phyloP scores from a whole-genome alignment of 257 asterid species.

The Solanum infundibuliforme region DNA sequence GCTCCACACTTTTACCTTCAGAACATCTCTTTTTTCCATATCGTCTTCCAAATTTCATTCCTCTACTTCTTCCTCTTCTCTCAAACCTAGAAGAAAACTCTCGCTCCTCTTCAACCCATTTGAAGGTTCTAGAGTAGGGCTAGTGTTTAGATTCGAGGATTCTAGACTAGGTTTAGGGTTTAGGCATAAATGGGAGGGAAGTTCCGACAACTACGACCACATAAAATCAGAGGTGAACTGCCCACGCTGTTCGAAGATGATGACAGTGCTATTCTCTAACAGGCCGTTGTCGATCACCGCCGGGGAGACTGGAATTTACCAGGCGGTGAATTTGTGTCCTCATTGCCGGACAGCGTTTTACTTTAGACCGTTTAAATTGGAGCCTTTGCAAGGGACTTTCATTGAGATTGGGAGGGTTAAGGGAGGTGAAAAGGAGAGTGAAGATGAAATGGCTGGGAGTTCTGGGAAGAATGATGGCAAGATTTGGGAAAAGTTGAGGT shows the following conservation, averaged over 20 bases:
- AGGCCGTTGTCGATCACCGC: slow-evolving; percentile 71
- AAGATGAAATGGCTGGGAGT: slow-evolving; percentile 17
- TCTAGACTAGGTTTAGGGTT: slow-evolving; percentile 23
- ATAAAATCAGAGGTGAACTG: slow-evolving; percentile 70
- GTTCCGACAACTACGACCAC: slow-evolving; percentile 62
- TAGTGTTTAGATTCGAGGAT: slow-evolving; percentile 16
- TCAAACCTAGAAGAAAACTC: slow-evolving; percentile 14
- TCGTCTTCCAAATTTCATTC: slow-evolving; percentile 19
- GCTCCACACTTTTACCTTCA: slow-evolving; percentile 26
- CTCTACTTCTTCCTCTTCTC: slow-evolving; percentile 1
- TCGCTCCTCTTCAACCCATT: slow-evolving; percentile 4
- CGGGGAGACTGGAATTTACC: slow-evolving; percentile 57
- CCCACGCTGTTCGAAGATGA: slow-evolving; percentile 67
- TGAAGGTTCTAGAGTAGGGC: neutral
- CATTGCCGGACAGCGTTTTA: slow-evolving; percentile 75
- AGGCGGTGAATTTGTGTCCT: slow-evolving; percentile 71
- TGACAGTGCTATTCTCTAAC: slow-evolving; percentile 67
- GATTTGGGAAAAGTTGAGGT: slow-evolving; percentile 94
- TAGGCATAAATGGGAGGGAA: slow-evolving; percentile 70
- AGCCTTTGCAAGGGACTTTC: slow-evolving; percentile 84
- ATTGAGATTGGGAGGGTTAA: slow-evolving; percentile 83
- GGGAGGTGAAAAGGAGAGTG: slow-evolving; percentile 29
- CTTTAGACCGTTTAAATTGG: slow-evolving; percentile 74
- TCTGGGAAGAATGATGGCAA: slow-evolving; percentile 39
- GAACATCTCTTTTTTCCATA: slow-evolving; percentile 1